Conservation (phyloP, 73 alveolate genomes). For the Paramecium caudatum region DNA sequence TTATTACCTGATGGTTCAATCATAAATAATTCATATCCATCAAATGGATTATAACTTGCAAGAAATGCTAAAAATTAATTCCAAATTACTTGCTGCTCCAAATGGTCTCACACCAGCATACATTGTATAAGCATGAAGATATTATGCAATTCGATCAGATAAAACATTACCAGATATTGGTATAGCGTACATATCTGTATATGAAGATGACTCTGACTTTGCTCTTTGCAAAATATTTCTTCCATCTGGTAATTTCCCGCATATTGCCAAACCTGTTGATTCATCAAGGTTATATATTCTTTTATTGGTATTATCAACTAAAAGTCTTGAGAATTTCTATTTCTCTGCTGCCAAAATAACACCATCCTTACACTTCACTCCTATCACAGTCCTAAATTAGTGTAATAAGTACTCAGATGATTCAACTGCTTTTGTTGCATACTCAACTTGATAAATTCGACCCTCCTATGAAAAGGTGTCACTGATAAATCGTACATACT, state of each 20-base stretch:
- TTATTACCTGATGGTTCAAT: slow-evolving; percentile 93
- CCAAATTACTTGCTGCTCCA: slow-evolving; percentile 84
- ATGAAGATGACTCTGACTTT: slow-evolving; percentile 88
- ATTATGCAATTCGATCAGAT: slow-evolving; percentile 91
- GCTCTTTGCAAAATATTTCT: slow-evolving; percentile 90
- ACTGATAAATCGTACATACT: slow-evolving; percentile 85
- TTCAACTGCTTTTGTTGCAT: slow-evolving; percentile 96
- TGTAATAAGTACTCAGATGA: slow-evolving; percentile 79
- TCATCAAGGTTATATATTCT: slow-evolving; percentile 85
- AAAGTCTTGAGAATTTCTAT: slow-evolving; percentile 84
- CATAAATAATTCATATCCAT: slow-evolving; percentile 87
- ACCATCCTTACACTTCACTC: slow-evolving; percentile 94
- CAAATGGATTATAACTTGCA: slow-evolving; percentile 83
- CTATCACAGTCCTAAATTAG: slow-evolving; percentile 86
- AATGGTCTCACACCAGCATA: slow-evolving; percentile 92
- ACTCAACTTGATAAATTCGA: slow-evolving; percentile 91
- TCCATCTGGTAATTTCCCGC: slow-evolving; percentile 97
- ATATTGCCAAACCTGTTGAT: slow-evolving; percentile 85
- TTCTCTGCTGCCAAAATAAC: slow-evolving; percentile 93
- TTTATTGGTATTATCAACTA: slow-evolving; percentile 93
- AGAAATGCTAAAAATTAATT: slow-evolving; percentile 65
- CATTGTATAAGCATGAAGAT: slow-evolving; percentile 90
- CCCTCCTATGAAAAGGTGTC: slow-evolving; percentile 94
- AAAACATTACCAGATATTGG: slow-evolving; percentile 86
- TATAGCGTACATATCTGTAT: slow-evolving; percentile 87